Conservation (phyloP, 805 yeast species). For the Suhomyces sp. region DNA sequence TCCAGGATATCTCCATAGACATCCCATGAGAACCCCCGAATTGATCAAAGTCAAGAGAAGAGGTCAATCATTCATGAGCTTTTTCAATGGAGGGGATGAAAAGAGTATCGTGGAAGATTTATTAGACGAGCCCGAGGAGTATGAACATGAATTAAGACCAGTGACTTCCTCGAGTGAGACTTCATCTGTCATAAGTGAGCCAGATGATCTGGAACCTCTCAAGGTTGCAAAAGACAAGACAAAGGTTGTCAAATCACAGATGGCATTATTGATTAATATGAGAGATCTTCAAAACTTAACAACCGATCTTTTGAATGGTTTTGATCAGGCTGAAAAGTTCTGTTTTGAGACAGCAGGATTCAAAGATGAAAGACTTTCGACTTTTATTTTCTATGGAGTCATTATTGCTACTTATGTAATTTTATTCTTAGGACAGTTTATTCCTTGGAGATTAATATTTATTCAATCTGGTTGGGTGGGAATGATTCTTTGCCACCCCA, state of each 20-base stretch:
- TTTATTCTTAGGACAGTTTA: conserved; percentile 46
- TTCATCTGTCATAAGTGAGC: conserved; percentile 2
- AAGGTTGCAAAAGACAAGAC: conserved; percentile 4
- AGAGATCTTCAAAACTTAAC: conserved; percentile 71
- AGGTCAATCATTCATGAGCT: conserved; percentile 54
- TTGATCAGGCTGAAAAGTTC: conserved; percentile 54
- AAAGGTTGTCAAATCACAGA: conserved; percentile 30
- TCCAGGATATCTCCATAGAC: conserved; percentile 68
- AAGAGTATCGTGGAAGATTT: conserved; percentile 34
- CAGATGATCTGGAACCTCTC: background rate
- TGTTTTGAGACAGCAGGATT: conserved; percentile 68
- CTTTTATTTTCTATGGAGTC: conserved; percentile 50
- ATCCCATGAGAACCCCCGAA: conserved; percentile 54
- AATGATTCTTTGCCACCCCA: conserved; percentile 61
- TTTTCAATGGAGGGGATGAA: conserved; percentile 30
- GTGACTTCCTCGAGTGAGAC: conserved; percentile 1
- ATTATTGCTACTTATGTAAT: conserved; percentile 35
- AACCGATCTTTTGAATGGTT: conserved; percentile 48
- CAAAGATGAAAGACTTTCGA: conserved; percentile 64
- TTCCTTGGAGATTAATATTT: conserved; percentile 65
- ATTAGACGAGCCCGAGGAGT: conserved; percentile 15
- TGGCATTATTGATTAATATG: conserved; percentile 58
- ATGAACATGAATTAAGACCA: conserved; percentile 3
- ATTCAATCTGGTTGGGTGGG: conserved; percentile 58
- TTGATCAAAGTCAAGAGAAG: conserved; percentile 46